Conservation (phyloP, 2,329 filamentous ascomycete genomes). For the Fusarium nisikadoi region DNA sequence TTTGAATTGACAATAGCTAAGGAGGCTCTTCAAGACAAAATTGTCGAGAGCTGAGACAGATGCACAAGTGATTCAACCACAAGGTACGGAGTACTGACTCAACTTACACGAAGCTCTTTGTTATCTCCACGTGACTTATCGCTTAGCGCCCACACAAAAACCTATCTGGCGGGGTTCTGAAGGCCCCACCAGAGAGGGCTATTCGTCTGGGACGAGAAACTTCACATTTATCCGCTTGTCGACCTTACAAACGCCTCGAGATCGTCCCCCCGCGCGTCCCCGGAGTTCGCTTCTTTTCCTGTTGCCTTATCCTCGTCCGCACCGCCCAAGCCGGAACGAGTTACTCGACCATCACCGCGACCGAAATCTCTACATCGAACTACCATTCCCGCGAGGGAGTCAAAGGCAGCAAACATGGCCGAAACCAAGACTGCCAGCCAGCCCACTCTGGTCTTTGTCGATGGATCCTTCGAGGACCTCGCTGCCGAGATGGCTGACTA, state of each 20-base stretch:
- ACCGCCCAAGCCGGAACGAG: slow-evolving; percentile 34
- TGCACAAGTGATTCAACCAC: neutral
- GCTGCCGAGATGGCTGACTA: slow-evolving; percentile 95
- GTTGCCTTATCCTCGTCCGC: slow-evolving; percentile 16
- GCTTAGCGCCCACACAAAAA: slow-evolving; percentile 57
- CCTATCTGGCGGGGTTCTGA: slow-evolving; percentile 49
- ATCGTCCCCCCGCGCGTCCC: slow-evolving; percentile 34
- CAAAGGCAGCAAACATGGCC: slow-evolving; percentile 41
- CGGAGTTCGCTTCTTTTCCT: slow-evolving; percentile 18
- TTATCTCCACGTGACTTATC: slow-evolving; percentile 50
- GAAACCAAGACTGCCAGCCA: slow-evolving; percentile 57
- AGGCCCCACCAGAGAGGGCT: slow-evolving; percentile 54
- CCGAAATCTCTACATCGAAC: slow-evolving; percentile 34
- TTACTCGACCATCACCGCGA: slow-evolving; percentile 29
- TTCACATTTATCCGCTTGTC: slow-evolving; percentile 46
- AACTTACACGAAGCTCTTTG: neutral
- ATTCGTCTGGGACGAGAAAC: slow-evolving; percentile 49
- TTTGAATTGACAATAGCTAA: neutral
- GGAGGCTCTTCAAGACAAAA: neutral
- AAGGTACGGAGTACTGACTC: neutral
- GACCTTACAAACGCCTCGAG: slow-evolving; percentile 45
- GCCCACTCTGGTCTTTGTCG: slow-evolving; percentile 77
- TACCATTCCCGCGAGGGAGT: slow-evolving; percentile 29
- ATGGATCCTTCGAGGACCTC: slow-evolving; percentile 93
- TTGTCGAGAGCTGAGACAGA: neutral